Percentiles rank a stretch among this genome's conserved stretches.
Evolutionary conservation across 169 alveolate species (phyloP).

Genomic region (Perkinsus olseni): DNA sequence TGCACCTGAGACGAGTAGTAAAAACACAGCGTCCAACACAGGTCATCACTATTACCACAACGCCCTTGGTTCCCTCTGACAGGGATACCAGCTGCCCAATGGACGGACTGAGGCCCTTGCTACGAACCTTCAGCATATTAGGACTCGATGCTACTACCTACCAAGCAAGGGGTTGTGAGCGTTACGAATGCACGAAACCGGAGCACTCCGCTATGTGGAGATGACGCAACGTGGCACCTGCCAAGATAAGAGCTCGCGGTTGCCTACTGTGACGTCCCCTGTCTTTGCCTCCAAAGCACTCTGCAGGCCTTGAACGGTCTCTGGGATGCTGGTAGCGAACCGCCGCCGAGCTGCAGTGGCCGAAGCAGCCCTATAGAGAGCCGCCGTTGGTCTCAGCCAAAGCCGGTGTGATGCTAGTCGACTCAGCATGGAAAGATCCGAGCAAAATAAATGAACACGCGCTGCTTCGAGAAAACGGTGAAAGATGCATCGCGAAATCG

Average conservation of each 20-base stretch:
- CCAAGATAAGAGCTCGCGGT: no score
- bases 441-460: neutral
- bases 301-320: neutral
- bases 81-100: neutral
- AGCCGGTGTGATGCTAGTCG: neutral
- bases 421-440: neutral
- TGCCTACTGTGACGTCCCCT: neutral
- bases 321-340: neutral
- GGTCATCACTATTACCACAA: neutral
- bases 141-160: neutral
- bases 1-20: neutral
- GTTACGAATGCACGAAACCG: no score
- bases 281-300: neutral
- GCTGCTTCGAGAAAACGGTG: neutral
- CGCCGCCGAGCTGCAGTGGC: neutral
- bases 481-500: neutral
- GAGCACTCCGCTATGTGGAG: no score
- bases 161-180: no score
- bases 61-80: neutral
- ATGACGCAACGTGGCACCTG: no score
- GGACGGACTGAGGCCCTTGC: neutral
- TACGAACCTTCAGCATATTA: neutral
- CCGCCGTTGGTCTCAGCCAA: neutral
- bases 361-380: neutral
- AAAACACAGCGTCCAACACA: neutral